phyloP scores from a whole-genome alignment of 202 grass and related monocot genomes.

The Carex arenaria region DNA sequence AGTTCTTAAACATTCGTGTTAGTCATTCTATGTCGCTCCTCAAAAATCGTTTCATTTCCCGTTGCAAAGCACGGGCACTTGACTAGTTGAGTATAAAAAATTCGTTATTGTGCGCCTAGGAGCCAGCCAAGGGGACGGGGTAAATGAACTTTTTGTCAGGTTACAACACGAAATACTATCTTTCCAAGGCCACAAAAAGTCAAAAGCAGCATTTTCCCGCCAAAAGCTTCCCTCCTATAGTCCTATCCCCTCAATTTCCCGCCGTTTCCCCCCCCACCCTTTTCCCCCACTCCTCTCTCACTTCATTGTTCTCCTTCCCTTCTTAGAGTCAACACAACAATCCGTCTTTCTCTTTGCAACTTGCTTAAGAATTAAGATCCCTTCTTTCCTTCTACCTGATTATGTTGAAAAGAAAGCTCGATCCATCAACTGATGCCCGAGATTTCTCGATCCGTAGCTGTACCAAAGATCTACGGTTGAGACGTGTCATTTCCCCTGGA shows the following conservation, averaged over 20 bases:
- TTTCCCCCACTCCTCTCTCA: not conserved
- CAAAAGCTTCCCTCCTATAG: constrained; percentile 20
- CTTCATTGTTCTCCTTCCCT: constrained; percentile 8
- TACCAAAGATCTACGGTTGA: constrained; percentile 61
- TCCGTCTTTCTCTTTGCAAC: not conserved
- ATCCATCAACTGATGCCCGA: not conserved
- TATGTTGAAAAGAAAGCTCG: not conserved
- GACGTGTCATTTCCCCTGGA: constrained; percentile 48
- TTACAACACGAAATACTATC: too few relatives aligned
- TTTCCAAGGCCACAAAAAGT: too few relatives aligned
- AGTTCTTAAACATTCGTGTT: too few relatives aligned
- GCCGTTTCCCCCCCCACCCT: not conserved
- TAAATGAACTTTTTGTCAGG: too few relatives aligned
- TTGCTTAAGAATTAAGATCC: constrained; percentile 25
- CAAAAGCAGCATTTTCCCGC: constrained; percentile 21
- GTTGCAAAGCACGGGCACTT: too few relatives aligned
- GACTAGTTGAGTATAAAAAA: too few relatives aligned
- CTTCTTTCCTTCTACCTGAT: constrained; percentile 25
- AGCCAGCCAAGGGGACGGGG: too few relatives aligned
- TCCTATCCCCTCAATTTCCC: not conserved
- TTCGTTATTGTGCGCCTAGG: too few relatives aligned
- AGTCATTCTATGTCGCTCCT: too few relatives aligned
- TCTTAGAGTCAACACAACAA: constrained; percentile 30
- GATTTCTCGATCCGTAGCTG: not conserved
- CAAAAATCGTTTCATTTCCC: too few relatives aligned